Percentiles rank a stretch among this genome's conserved stretches.
These are phyloP conservation scores for Paraphaeosphaeria sporulosa DNA, from an alignment of 2,329 filamentous ascomycete genomes.

Conservation along the genomic window DNA sequence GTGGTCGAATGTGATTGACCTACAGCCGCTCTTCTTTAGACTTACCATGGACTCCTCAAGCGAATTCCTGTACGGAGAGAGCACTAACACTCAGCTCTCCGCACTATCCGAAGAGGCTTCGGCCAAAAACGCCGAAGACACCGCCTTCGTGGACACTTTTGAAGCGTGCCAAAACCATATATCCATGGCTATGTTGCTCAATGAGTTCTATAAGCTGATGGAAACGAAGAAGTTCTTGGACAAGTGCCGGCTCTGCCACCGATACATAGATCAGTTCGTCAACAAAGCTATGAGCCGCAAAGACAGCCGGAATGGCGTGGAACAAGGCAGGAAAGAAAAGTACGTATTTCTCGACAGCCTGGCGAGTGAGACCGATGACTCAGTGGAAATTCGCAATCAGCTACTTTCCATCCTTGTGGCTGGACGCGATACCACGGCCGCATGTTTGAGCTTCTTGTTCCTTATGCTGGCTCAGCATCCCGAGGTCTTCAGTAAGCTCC, in stretches of 20 bases:
- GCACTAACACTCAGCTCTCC: slow-evolving; percentile 38
- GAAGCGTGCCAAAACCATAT: background rate
- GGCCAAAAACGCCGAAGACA: background rate
- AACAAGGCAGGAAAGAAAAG: slow-evolving; percentile 26
- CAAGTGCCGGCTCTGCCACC: slow-evolving; percentile 6
- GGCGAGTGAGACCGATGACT: slow-evolving; percentile 73
- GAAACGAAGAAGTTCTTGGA: background rate
- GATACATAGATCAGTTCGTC: slow-evolving; percentile 24
- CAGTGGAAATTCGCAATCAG: slow-evolving; percentile 78
- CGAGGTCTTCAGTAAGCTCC: slow-evolving; percentile 31
- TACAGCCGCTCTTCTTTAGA: slow-evolving; percentile 51
- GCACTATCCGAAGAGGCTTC: slow-evolving; percentile 19
- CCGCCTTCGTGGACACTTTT: slow-evolving; percentile 25
- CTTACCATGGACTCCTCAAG: slow-evolving; percentile 50
- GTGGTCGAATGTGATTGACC: slow-evolving; percentile 40
- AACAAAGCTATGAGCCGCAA: slow-evolving; percentile 18
- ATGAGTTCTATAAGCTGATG: background rate
- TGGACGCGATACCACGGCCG: slow-evolving; percentile 85
- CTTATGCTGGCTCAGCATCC: slow-evolving; percentile 48
- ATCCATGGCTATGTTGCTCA: background rate
- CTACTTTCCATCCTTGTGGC: slow-evolving; percentile 82
- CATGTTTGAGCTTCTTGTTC: slow-evolving; percentile 78
- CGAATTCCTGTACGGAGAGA: slow-evolving; percentile 48
- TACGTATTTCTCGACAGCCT: slow-evolving; percentile 89
- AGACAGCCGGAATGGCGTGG: background rate